phyloP scores from a whole-genome alignment of 116 monocot species.

The Trichopus zeylanicus region DNA sequence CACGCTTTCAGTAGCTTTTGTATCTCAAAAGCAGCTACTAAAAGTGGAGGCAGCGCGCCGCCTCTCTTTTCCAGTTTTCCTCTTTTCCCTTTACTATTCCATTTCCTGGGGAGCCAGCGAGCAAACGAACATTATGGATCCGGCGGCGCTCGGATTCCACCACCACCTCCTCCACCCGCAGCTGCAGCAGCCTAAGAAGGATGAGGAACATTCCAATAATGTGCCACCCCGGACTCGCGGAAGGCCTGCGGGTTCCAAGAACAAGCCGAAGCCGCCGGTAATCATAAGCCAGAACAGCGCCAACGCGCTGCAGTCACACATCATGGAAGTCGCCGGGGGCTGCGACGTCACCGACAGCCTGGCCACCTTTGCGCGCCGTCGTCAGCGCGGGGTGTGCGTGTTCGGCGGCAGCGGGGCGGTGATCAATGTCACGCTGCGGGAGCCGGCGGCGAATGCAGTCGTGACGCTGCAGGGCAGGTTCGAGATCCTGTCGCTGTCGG shows the following conservation, averaged over 20 bases:
- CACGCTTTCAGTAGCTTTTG: too few species aligned
- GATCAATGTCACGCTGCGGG: constrained; percentile 48
- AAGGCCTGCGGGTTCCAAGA: constrained; percentile 57
- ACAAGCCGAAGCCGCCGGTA: constrained; percentile 65
- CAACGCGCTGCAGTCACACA: constrained; percentile 49
- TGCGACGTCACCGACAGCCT: constrained; percentile 54
- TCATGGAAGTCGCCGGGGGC: constrained; percentile 56
- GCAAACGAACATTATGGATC: too few species aligned
- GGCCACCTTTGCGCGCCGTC: constrained; percentile 47
- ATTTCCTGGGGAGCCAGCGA: too few species aligned
- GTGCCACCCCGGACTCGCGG: constrained; percentile 46
- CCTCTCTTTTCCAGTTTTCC: too few species aligned
- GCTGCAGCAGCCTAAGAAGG: too few species aligned
- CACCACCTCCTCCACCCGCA: too few species aligned
- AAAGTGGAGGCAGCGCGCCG: too few species aligned
- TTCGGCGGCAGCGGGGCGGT: constrained; percentile 47
- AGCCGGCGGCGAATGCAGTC: constrained; percentile 38
- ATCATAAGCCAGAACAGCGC: constrained; percentile 59
- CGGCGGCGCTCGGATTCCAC: too few species aligned
- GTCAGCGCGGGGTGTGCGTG: constrained; percentile 58
- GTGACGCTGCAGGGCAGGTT: constrained; percentile 53
- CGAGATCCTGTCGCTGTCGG: constrained; percentile 54
- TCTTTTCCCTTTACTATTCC: too few species aligned
- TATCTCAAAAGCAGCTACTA: too few species aligned
- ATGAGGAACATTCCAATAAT: too few species aligned